Evolutionary conservation across 352 stramenopile genomes (phyloP), one percentile per base, ranked within the genome.

Genomic region (Globisporangium acanthophoron): DNA sequence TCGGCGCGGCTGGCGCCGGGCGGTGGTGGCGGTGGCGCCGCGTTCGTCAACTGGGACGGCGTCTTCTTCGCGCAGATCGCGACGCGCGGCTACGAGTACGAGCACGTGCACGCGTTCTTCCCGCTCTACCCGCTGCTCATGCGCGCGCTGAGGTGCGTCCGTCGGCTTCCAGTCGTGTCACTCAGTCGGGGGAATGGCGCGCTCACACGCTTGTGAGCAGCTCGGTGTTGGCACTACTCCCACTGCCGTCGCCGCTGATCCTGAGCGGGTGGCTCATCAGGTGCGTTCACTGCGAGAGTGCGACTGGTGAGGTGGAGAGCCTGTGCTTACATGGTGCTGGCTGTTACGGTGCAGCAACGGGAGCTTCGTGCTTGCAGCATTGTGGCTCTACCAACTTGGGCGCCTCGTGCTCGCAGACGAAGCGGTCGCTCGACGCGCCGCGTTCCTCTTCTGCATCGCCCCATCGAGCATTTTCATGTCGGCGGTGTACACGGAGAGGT

Each of bases 61-160:
- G 87, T 92, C 52, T 95, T 87, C 66, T 95, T 80, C 56, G 58
- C 73, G 15, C 69, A 78, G 64, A 94, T 96, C 48, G 88, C 85
- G 4, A 54, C 56, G 16, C 39, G 66, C 31, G 88, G 88, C 54
- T 96, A 96, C 78, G 71, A 76, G 53, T 94, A 89, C 52, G 88
- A 96, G 69, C 80, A 96, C 52, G 70, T 83, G 31, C 80, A 92
- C 66, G 82, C 85, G 45, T 94, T 94, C 69, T 94, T 92, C 64
- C 85, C 85, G 39, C 61, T 94, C 33, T 92, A 88, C 46, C 71
- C 87, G 41, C 54, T 90, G 47, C 61, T 92, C 40, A 58, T 67
- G 41, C 80, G 78, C 45, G 66, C 54, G 40, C 12, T 76, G 13
- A 69, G 66, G 46, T 56, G 16, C 18, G 33, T 24, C 3, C 3